Base-by-base conservation (phyloP, 306 rosid species). In the Vigna angularis region DNA sequence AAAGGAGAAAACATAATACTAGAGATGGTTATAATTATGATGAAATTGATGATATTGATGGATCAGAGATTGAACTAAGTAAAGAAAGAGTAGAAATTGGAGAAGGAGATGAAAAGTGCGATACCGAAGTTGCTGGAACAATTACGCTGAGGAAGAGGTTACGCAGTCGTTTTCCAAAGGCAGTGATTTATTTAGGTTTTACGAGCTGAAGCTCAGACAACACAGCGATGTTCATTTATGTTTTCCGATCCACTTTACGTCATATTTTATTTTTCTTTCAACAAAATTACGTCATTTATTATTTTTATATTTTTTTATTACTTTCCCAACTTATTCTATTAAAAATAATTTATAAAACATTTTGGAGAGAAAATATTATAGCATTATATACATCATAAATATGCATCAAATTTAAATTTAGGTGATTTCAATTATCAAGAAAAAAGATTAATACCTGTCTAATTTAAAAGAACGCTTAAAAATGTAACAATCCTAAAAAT, bases 201-300 rank as follows among this genome's bases (percentile, higher is more conserved):
- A 30, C 32, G 20, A 50, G 40, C 42, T 55, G 50, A 34, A 59
- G 38, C 22, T 47, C 64, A 34, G 16, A 34, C 71, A 47, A 26
- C 28, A 34, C 71, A 47, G 16, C 28, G 1, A 48, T 18, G 49
- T 3, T 9, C 13, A 45, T 32, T 28, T 28, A 30, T 17, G 51
- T 16, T 75, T 51, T 62, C 51, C 20, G 82, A 58, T 69, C 70
- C 53, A 69, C 51, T 30, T 47, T 57, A 22, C 42, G 63, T 77
- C 75, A 40, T 28, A 1, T 28, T 68, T 7, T 28, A 56, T 7
- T 30, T 20, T 11, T 57, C 51, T 15, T 0, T 0, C 6, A 7
- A 61, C 13, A 38, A 11, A 45, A 45, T 45, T 12, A 12, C 50
- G 50, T 12, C 50, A 45, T 45, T 10, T 6, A 6, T 36, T 1